A percentile compares a stretch with the other conserved stretches of the same genome.
Conservation (phyloP, 306 rosid species). For the Clitoria ternatea region DNA sequence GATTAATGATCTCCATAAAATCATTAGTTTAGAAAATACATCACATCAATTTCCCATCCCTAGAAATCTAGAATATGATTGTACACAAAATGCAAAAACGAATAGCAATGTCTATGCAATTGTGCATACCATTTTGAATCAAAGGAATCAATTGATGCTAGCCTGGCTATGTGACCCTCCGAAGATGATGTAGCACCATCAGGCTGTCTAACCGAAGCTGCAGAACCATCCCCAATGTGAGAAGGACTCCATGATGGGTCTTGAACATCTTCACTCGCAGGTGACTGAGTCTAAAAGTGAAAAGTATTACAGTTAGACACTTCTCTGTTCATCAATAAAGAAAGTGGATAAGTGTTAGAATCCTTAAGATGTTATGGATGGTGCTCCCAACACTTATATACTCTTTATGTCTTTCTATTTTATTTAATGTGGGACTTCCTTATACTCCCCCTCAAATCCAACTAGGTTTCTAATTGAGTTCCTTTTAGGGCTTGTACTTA, state of each 20-base stretch:
- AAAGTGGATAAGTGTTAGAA: too few relatives aligned
- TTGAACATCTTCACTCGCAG: constrained; percentile 42
- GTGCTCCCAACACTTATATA: too few relatives aligned
- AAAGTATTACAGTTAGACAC: background rate
- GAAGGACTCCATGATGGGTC: constrained; percentile 83
- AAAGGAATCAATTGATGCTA: constrained; percentile 98
- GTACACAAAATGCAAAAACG: background rate
- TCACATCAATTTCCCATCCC: background rate
- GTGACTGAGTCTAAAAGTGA: constrained; percentile 45
- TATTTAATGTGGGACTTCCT: too few relatives aligned
- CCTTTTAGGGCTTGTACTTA: too few relatives aligned
- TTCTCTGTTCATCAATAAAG: background rate
- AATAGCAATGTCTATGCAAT: constrained; percentile 19
- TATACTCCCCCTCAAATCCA: too few relatives aligned
- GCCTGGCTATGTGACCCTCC: constrained; percentile 68
- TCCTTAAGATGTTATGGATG: too few relatives aligned
- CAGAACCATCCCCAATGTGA: constrained; percentile 69
- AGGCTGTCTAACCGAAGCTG: constrained; percentile 40
- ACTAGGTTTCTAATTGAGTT: too few relatives aligned
- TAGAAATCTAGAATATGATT: constrained; percentile 12
- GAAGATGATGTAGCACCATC: constrained; percentile 71
- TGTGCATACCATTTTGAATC: constrained; percentile 92
- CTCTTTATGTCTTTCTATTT: too few relatives aligned
- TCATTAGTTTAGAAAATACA: background rate
- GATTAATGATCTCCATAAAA: constrained; percentile 1